Evolutionary conservation across 768 basidiomycete genomes (phyloP), one percentile per base, ranked within the genome.

Genomic region (Lactarius vividus): DNA sequence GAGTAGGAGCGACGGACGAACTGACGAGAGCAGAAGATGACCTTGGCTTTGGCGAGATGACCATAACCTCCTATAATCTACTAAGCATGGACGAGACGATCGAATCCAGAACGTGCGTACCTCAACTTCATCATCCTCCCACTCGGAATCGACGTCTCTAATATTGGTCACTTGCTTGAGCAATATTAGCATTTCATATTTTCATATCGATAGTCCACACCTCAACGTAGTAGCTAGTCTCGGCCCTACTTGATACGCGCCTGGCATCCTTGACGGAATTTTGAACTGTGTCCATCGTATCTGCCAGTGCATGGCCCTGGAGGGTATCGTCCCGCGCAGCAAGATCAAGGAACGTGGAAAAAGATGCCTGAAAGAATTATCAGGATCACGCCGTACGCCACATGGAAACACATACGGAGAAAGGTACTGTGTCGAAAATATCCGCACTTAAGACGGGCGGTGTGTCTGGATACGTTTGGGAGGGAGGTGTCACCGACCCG

Each of bases 121-220:
- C 59, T 70, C 70, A 23, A 70, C 67, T 18, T 70, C 70, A 39
- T 70, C 70, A 7, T 70, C 70, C 10, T 70, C 70, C 70, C 70
- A 70, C 40, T 70, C 70, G 9, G 68, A 69, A 31, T 70, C 70
- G 54, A 70, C 20, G 52, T 70, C 70, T 54, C 57, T 49, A 8
- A 70, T 69, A 53, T 70, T 69, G 31, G 61, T 63, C 23, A 70
- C 44, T 59, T 69, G 68, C 70, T 70, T 53, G 23, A 33, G 16
- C 18, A 42, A 16, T 20, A 52, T 63, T 18, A 63, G 67, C 26
- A 13, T 8, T 18, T 57, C 53, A 44, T 28, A 35, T 31, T 18
- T 31, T 37, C 52, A 29, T n/a, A 5, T 23, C 39, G 44, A 16
- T 52, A 35, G 57, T 29, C 18, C 53, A 65, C 49, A 70, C 69